Percentiles rank a stretch among this genome's conserved stretches.
These are phyloP conservation scores for Ustilago sp. DNA, from an alignment of 1,284 basidiomycete species.

Conservation along the genomic window DNA sequence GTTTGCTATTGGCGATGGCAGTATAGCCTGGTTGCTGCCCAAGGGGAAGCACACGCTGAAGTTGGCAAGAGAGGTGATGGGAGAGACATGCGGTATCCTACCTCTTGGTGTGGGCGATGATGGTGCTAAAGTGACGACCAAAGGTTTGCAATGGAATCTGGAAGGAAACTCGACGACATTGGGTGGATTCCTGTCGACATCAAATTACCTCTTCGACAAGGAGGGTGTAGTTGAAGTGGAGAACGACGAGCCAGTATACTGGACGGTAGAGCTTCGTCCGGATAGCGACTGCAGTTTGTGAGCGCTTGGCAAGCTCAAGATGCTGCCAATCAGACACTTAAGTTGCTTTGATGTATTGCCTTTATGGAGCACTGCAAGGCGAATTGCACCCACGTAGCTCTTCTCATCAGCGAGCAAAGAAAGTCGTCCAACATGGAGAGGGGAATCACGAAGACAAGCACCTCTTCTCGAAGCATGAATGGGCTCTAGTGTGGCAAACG, in stretches of 20 bases:
- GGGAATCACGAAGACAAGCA: background rate
- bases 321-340: background rate
- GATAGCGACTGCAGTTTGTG: constrained; percentile 31
- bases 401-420: background rate
- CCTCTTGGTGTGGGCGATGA: constrained; percentile 78
- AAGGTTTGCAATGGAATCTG: constrained; percentile 89
- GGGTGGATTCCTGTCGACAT: constrained; percentile 78
- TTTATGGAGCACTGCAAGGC: no score
- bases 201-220: constrained; percentile 78
- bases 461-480: background rate
- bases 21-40: constrained; percentile 87
- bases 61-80: constrained; percentile 80
- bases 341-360: no score
- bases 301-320: background rate
- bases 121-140: constrained; percentile 80
- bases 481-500: background rate
- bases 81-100: constrained; percentile 90
- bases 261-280: constrained; percentile 77
- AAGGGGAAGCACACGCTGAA: constrained; percentile 80
- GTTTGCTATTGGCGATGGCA: constrained; percentile 86
- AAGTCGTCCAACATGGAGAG: background rate
- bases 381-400: background rate
- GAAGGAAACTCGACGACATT: constrained; percentile 49
- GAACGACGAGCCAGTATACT: constrained; percentile 87
- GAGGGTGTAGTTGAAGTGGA: constrained; percentile 76